phyloP scores from a whole-genome alignment of 1,284 basidiomycete genomes.

The Ganoderma meredithae region DNA sequence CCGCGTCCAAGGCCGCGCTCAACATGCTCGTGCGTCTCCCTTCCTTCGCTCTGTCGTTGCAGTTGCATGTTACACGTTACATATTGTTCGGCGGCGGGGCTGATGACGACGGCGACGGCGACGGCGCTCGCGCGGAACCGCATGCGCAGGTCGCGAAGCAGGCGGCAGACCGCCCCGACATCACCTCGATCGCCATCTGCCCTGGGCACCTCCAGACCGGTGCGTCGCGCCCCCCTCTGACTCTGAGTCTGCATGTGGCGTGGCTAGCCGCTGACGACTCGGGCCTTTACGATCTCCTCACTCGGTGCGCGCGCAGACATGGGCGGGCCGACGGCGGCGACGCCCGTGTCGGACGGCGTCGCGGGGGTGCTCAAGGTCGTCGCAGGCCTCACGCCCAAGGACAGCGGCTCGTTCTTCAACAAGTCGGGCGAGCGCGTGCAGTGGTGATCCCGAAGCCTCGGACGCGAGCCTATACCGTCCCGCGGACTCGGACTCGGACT shows the following conservation, averaged over 20 bases:
- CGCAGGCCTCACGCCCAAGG: neutral
- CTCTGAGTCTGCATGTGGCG: no score
- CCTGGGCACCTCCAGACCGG: conserved; percentile 15
- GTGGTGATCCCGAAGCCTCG: no score
- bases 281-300: no score
- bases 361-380: conserved; percentile 12
- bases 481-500: no score
- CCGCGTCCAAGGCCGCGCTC: conserved; percentile 39
- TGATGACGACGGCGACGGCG: no score
- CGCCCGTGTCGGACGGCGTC: conserved; percentile 10
- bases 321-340: conserved; percentile 4
- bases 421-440: conserved; percentile 4
- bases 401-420: conserved; percentile 16
- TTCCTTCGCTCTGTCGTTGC: no score
- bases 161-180: conserved; percentile 7
- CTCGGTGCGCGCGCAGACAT: no score
- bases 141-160: conserved; percentile 40
- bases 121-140: no score
- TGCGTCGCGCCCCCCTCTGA: neutral
- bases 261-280: no score
- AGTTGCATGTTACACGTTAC: no score
- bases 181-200: conserved; percentile 7
- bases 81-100: no score
- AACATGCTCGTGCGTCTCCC: conserved; percentile 45
- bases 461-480: no score